Evolutionary conservation across 768 basidiomycete species (phyloP).

Genomic region (Psilocybe subaeruginosa): DNA sequence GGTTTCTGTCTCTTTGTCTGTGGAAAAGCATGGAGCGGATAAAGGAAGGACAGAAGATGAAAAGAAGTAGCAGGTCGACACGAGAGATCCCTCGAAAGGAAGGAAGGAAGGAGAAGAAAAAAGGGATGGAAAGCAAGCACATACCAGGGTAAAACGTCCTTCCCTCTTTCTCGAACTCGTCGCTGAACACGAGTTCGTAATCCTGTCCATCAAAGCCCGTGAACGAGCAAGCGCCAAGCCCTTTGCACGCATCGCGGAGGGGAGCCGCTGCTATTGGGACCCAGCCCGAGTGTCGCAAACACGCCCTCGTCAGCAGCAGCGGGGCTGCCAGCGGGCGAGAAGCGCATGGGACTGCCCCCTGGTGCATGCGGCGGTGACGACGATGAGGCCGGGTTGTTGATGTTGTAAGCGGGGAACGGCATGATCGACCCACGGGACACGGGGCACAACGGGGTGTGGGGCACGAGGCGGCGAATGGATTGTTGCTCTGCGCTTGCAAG

Average conservation of each 20-base stretch:
- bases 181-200: slow-evolving; percentile 75
- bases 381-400: not conserved
- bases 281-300: slow-evolving; percentile 15
- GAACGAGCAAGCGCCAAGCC: slow-evolving; percentile 50
- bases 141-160: slow-evolving; percentile 59
- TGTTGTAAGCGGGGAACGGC: slow-evolving; percentile 1
- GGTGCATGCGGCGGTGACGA: too few relatives aligned
- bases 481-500: not conserved
- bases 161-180: slow-evolving; percentile 75
- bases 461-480: not conserved
- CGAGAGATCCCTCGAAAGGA: too few relatives aligned
- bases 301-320: slow-evolving; percentile 4
- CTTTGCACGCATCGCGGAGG: slow-evolving; percentile 3
- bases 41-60: too few relatives aligned
- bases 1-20: not conserved
- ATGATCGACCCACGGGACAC: not conserved
- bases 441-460: not conserved
- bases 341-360: not conserved
- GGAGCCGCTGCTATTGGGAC: slow-evolving; percentile 13
- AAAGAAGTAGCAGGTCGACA: too few relatives aligned
- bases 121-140: slow-evolving; percentile 6
- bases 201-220: slow-evolving; percentile 73
- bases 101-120: slow-evolving; percentile 5
- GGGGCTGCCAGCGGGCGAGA: not conserved
- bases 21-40: not conserved